phyloP scores from a whole-genome alignment of 805 yeast genomes.

The Wickerhamiella musiphila region DNA sequence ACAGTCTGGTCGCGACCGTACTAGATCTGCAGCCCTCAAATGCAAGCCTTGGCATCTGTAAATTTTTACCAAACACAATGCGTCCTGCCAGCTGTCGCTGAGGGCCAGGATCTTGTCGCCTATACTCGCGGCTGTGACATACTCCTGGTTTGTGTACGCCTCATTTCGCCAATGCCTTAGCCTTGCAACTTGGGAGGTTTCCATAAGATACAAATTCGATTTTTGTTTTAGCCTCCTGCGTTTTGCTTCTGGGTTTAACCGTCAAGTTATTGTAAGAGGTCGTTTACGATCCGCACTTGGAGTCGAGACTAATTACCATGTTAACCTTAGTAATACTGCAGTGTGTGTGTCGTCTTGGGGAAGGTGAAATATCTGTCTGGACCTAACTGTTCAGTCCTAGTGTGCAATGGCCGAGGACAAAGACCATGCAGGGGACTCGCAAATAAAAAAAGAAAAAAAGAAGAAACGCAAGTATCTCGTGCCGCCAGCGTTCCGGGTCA shows the following conservation, averaged over 20 bases:
- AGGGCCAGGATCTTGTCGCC: constrained; percentile 80
- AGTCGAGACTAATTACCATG: no score
- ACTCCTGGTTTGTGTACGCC: constrained; percentile 82
- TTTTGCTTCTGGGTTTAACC: no score
- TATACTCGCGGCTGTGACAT: constrained; percentile 71
- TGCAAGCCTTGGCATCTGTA: constrained; percentile 61
- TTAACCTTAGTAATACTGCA: background rate
- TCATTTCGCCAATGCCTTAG: constrained; percentile 86
- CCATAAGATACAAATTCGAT: background rate
- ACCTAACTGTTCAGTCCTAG: no score
- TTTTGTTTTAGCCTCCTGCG: no score
- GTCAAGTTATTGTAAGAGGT: no score
- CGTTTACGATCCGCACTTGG: background rate
- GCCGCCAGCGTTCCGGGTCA: constrained; percentile 13
- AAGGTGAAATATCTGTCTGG: no score
- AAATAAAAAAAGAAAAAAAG: constrained; percentile 3
- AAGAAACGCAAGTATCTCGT: constrained; percentile 14
- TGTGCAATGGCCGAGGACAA: no score
- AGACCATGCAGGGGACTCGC: no score
- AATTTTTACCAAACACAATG: constrained; percentile 92
- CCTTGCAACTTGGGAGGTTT: constrained; percentile 54
- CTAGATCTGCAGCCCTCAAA: constrained; percentile 57
- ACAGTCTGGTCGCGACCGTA: constrained; percentile 39
- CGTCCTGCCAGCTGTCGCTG: constrained; percentile 78
- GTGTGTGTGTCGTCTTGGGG: constrained; percentile 1